Evolutionary conservation across 345 rosid species (phyloP).

Genomic region (Mallotus nudiflorus): DNA sequence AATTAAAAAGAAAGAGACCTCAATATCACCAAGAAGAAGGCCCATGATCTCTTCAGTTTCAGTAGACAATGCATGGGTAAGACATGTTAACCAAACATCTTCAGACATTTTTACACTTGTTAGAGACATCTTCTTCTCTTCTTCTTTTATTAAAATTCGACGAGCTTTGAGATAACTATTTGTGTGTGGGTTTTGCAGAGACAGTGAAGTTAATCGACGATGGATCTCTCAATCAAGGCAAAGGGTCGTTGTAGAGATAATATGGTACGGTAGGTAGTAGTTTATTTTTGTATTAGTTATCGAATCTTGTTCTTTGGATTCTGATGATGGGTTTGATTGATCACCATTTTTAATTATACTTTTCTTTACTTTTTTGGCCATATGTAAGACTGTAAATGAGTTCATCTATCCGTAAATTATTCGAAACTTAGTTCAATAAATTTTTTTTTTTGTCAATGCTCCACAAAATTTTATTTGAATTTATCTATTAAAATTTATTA

Average conservation of each 20-base stretch:
- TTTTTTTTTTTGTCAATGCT: too few relatives aligned
- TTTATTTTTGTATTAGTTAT: background rate
- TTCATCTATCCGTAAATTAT: too few relatives aligned
- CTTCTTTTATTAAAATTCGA: background rate
- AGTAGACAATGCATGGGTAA: constrained; percentile 95
- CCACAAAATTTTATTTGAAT: too few relatives aligned
- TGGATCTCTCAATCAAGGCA: background rate
- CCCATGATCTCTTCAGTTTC: constrained; percentile 99
- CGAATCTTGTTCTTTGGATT: background rate
- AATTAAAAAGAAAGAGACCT: constrained; percentile 40
- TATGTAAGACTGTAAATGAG: too few relatives aligned
- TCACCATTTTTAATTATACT: too few relatives aligned
- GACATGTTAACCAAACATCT: constrained; percentile 94
- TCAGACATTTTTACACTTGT: constrained; percentile 83
- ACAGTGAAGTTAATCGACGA: background rate
- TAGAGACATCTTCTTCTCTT: constrained; percentile 58
- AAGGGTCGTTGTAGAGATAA: background rate
- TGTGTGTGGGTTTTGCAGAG: background rate
- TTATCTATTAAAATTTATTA: too few relatives aligned
- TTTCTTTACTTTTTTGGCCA: too few relatives aligned
- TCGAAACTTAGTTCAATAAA: too few relatives aligned
- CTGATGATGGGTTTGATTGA: too few relatives aligned
- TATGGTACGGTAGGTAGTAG: background rate
- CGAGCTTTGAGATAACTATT: background rate
- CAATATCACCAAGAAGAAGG: constrained; percentile 94